A percentile compares a stretch with the other conserved stretches of the same genome.
Evolutionary conservation across 148 eudicot genomes (phyloP).

Genomic region (Vaccinium macrocarpon): DNA sequence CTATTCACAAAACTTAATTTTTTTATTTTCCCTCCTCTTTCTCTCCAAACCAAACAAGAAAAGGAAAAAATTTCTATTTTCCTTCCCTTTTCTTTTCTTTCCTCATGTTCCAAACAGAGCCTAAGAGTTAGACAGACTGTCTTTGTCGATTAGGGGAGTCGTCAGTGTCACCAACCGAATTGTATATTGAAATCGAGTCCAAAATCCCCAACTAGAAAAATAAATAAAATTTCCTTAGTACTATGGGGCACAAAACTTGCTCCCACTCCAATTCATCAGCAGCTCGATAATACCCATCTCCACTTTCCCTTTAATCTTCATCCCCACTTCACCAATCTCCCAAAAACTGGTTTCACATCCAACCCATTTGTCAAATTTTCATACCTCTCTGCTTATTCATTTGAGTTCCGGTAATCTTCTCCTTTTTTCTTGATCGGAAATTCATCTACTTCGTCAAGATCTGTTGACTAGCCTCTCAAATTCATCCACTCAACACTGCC

Average conservation of each 20-base stretch:
- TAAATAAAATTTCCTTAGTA: not conserved
- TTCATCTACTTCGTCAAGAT: not conserved
- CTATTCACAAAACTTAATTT: no score
- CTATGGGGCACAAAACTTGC: not conserved
- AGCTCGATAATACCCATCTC: not conserved
- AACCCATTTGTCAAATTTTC: not conserved
- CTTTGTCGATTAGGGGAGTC: slow-evolving; percentile 32
- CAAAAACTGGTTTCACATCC: not conserved
- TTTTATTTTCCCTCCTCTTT: no score
- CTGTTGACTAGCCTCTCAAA: not conserved
- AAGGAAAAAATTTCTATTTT: no score
- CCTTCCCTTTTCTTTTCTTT: no score
- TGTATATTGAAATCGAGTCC: not conserved
- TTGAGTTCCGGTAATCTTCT: not conserved
- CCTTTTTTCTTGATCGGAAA: not conserved
- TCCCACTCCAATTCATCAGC: not conserved
- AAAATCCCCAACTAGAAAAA: not conserved
- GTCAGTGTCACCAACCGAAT: slow-evolving; percentile 38
- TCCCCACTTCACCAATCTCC: not conserved
- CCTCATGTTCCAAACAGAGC: no score
- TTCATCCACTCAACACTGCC: not conserved
- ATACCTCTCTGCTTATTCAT: not conserved
- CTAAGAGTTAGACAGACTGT: slow-evolving; percentile 40
- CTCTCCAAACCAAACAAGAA: no score
- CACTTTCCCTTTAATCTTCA: no score